Conservation (phyloP, 805 yeast genomes). For the Candida golubevii region DNA sequence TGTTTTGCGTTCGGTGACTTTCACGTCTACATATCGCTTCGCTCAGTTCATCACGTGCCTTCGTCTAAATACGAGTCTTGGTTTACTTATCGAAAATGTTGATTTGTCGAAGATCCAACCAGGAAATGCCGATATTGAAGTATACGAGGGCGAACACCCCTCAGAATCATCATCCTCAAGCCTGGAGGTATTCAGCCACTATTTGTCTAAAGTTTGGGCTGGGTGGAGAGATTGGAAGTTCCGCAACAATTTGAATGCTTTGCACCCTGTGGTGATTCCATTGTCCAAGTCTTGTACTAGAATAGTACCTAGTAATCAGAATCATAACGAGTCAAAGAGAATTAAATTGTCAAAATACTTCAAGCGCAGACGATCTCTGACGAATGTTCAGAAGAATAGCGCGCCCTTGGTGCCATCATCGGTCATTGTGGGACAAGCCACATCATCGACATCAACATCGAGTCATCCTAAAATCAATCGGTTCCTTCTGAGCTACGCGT, state of each 20-base stretch:
- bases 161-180: background rate
- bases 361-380: slow-evolving; percentile 12
- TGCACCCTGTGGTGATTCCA: slow-evolving; percentile 20
- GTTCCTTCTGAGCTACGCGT: slow-evolving; percentile 57
- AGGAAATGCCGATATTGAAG: slow-evolving; percentile 25
- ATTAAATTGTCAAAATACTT: slow-evolving; percentile 16
- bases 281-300: slow-evolving; percentile 14
- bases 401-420: slow-evolving; percentile 2
- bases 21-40: slow-evolving; percentile 70
- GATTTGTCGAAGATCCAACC: slow-evolving; percentile 51
- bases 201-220: slow-evolving; percentile 43
- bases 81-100: slow-evolving; percentile 49
- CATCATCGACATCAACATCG: too few species aligned
- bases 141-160: slow-evolving; percentile 7
- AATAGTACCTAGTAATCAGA: background rate
- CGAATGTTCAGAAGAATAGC: slow-evolving; percentile 12
- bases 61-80: slow-evolving; percentile 52
- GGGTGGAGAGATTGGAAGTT: slow-evolving; percentile 94
- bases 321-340: slow-evolving; percentile 2
- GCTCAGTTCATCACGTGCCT: slow-evolving; percentile 75
- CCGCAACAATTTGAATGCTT: slow-evolving; percentile 56
- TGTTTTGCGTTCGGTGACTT: slow-evolving; percentile 50
- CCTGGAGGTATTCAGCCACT: background rate
- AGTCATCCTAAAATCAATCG: slow-evolving; percentile 57
- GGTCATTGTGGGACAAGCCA: background rate